phyloP scores from a whole-genome alignment of 129 eudicot genomes.

The Tagetes erecta region DNA sequence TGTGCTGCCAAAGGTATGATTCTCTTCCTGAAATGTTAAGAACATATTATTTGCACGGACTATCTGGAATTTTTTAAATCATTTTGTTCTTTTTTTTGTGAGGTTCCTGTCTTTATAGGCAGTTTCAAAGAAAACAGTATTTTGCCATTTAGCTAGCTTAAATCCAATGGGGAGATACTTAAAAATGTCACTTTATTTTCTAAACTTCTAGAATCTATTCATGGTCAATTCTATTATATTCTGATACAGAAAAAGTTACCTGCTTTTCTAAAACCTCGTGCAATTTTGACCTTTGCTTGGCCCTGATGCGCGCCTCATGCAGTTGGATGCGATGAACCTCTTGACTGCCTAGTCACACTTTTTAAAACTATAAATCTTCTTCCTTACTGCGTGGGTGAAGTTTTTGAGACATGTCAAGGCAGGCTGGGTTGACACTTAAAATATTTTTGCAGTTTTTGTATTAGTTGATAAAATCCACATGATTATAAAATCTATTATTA shows the following conservation, averaged over 20 bases:
- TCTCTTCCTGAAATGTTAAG: not conserved
- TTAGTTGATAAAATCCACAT: not conserved
- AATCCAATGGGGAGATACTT: not conserved
- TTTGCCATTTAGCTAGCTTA: not conserved
- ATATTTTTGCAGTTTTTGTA: not conserved
- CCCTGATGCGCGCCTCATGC: too few species aligned
- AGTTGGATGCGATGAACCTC: too few species aligned
- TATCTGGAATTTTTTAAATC: not conserved
- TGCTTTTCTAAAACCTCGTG: too few species aligned
- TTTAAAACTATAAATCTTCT: too few species aligned
- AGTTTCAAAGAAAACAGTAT: not conserved
- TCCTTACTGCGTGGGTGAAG: too few species aligned
- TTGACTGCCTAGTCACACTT: too few species aligned
- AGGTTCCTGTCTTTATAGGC: not conserved
- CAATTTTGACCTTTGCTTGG: too few species aligned
- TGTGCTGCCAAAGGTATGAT: conserved; percentile 67
- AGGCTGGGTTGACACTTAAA: conserved; percentile 5
- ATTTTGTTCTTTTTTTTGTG: not conserved
- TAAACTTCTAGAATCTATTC: not conserved
- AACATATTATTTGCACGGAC: conserved; percentile 9
- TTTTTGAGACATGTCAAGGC: not conserved
- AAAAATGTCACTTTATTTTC: not conserved
- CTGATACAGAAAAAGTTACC: not conserved
- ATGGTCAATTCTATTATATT: not conserved
- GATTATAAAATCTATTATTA: not conserved